A percentile compares a stretch with the other conserved stretches of the same genome.
Evolutionary conservation across 2,329 filamentous ascomycete species (phyloP).

Genomic region (Alternaria sp.): DNA sequence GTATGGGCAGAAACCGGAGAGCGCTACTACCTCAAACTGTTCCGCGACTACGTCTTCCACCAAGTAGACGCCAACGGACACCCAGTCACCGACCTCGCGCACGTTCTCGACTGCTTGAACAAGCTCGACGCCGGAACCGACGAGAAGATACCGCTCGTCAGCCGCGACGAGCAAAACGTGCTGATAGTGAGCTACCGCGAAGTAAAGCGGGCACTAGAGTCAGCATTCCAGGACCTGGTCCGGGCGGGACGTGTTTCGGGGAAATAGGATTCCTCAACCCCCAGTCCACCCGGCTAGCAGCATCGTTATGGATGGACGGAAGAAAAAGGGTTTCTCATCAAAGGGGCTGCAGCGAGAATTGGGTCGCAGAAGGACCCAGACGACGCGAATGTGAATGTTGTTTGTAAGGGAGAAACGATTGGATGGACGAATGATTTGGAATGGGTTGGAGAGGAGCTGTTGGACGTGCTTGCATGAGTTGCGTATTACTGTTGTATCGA

Average conservation of each 20-base stretch:
- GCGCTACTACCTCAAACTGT: slow-evolving; percentile 90
- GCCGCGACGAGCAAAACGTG: slow-evolving; percentile 86
- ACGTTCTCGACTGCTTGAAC: slow-evolving; percentile 85
- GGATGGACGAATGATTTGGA: not conserved
- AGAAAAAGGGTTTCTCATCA: not conserved
- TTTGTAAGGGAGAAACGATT: not conserved
- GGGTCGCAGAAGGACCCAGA: not conserved
- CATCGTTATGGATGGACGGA: not conserved
- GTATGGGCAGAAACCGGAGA: slow-evolving; percentile 93
- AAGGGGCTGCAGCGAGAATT: not conserved
- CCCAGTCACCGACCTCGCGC: slow-evolving; percentile 83
- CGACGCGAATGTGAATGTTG: not conserved
- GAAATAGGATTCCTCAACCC: slow-evolving; percentile 31
- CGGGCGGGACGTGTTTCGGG: slow-evolving; percentile 39
- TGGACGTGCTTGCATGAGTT: slow-evolving; percentile 1
- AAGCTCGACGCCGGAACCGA: slow-evolving; percentile 90
- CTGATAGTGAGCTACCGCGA: slow-evolving; percentile 92
- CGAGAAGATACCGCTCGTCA: slow-evolving; percentile 84
- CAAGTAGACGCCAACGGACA: slow-evolving; percentile 86
- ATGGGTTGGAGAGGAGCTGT: not conserved
- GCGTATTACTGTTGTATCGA: slow-evolving; percentile 3
- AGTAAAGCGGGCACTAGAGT: slow-evolving; percentile 70
- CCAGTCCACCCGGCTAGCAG: slow-evolving; percentile 16
- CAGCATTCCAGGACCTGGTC: slow-evolving; percentile 64
- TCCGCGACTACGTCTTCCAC: slow-evolving; percentile 97